Evolutionary conservation across 73 alveolate genomes (phyloP).

Genomic region (Tetrahymena borealis): DNA sequence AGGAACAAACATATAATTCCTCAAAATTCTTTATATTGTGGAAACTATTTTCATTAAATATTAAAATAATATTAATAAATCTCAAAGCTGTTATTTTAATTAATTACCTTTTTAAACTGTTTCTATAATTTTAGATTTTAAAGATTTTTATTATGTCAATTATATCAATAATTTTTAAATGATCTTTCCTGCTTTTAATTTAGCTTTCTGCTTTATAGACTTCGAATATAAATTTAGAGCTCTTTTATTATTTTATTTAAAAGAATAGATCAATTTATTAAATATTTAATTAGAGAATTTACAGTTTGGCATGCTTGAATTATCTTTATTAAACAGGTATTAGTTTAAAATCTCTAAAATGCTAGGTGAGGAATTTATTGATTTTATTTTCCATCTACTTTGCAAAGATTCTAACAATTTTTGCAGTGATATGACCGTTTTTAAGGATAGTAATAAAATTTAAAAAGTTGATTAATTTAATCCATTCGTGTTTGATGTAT

Average conservation of each 20-base stretch:
- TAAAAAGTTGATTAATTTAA: neutral
- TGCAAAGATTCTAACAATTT: neutral
- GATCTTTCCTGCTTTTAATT: neutral
- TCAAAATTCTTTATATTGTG: neutral
- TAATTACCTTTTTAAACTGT: neutral
- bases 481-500: neutral
- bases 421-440: neutral
- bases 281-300: neutral
- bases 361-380: neutral
- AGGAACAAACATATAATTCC: neutral
- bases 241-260: neutral
- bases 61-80: too few species aligned
- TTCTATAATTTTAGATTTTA: neutral
- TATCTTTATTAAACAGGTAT: neutral
- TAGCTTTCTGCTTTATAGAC: neutral
- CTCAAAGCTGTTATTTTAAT: too few species aligned
- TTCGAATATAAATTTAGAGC: neutral
- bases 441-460: neutral
- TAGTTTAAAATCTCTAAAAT: neutral
- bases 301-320: neutral
- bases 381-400: neutral
- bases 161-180: neutral
- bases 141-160: neutral
- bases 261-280: neutral
- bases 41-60: neutral